Base-by-base conservation (phyloP, 75 land plant species). In the Azolla pinnata region DNA sequence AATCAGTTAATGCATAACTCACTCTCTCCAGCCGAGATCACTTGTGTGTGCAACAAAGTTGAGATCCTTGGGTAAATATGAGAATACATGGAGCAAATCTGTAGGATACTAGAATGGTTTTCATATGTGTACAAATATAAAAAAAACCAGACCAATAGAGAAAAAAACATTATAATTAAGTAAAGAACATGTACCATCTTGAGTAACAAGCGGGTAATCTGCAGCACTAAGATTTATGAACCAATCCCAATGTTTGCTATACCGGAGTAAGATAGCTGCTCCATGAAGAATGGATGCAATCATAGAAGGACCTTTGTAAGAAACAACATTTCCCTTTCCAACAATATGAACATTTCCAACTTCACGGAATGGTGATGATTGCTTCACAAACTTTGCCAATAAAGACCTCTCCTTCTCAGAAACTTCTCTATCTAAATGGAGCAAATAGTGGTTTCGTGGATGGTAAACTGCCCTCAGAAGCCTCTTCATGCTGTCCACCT, bases 181-280 rank as follows among this genome's bases (percentile, higher is more conserved):
- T 21, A 46, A 33, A 3, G n/a, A n/a, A n/a, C n/a, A n/a, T 49
- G 9, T 30, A 87, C 97, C 97, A 72, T 90, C 97, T 67, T 90
- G 97, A 0, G 93, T 51, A 44, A 90, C 68, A 44, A 90, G 85
- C 12, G 97, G 97, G 71, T 90, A 90, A 79, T 90, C 97, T 0
- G 82, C 66, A 0, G 92, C 88, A 44, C 88, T 79, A 27, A 90
- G 76, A 64, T 90, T 90, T 57, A 90, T 70, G 55, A 90, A 90
- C 96, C 96, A 90, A 54, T 84, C 87, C 96, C 96, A 90, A 25
- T 76, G 78, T 74, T 69, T 70, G 2, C 65, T 75, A 52, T 68
- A 59, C 62, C 67, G 75, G 57, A 90, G 61, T 61, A 90, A 40
- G 56, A 87, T 76, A 1, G 96, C 87, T 5, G 78, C 66, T 0